These are phyloP conservation scores for Monoraphidium neglectum DNA, from an alignment of 139 green algal species.

Conservation along the genomic window DNA sequence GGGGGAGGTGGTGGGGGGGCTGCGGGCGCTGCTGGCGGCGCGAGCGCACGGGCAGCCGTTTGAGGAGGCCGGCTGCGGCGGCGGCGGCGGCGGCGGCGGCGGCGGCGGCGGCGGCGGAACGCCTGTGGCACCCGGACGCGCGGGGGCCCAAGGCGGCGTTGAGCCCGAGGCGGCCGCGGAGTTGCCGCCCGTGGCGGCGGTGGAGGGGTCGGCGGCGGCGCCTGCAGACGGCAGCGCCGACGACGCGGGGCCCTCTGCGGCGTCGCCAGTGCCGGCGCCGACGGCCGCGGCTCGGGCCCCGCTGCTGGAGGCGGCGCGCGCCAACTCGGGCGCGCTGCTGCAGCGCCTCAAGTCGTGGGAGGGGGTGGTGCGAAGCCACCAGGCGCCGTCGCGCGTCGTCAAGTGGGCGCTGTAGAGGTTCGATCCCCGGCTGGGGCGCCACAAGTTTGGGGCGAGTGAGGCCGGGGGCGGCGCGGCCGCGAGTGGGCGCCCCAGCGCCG, in stretches of 20 bases:
- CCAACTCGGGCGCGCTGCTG: conserved; percentile 24
- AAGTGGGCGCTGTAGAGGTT: conserved; percentile 38
- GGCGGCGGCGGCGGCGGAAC: not conserved
- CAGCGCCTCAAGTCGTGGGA: conserved; percentile 47
- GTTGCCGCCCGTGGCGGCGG: not conserved
- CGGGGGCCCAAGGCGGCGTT: not conserved
- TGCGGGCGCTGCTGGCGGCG: not conserved
- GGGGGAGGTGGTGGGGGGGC: not conserved
- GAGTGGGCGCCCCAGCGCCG: too few relatives aligned
- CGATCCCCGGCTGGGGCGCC: too few relatives aligned
- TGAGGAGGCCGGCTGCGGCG: conserved; percentile 6
- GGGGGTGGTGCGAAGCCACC: conserved; percentile 18
- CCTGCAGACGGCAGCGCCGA: not conserved
- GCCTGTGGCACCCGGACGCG: too few relatives aligned
- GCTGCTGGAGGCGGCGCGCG: conserved; percentile 3
- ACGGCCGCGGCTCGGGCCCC: not conserved
- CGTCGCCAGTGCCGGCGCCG: too few relatives aligned
- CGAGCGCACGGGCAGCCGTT: not conserved
- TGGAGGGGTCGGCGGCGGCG: not conserved
- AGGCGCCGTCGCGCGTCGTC: conserved; percentile 50
- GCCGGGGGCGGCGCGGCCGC: too few relatives aligned
- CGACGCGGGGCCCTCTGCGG: too few relatives aligned
- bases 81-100: conserved; percentile 12
- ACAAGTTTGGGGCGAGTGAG: too few relatives aligned
- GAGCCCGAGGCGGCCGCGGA: not conserved